These are phyloP conservation scores for Citrus medica DNA, from an alignment of 345 rosid genomes.

Conservation along the genomic window DNA sequence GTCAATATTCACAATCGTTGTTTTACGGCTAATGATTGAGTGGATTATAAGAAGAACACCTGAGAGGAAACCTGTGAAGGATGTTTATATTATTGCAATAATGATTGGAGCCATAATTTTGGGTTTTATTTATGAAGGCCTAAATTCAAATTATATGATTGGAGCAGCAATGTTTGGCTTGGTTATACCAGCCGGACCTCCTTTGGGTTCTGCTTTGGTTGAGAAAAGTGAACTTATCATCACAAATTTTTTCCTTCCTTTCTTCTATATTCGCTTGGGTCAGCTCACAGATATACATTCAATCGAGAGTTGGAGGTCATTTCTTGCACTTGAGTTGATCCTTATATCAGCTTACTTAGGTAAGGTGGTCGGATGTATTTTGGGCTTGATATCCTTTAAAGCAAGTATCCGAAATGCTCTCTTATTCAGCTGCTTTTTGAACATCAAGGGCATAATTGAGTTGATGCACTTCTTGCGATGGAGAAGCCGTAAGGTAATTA, in stretches of 20 bases:
- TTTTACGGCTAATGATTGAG: conserved; percentile 10
- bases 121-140: too few species aligned
- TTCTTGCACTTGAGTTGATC: background rate
- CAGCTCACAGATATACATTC: background rate
- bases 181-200: conserved; percentile 29
- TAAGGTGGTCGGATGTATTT: conserved; percentile 14
- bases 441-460: conserved; percentile 24
- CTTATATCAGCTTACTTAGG: background rate
- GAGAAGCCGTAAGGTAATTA: background rate
- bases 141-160: background rate
- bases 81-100: background rate
- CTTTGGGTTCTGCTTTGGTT: conserved; percentile 24
- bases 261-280: conserved; percentile 20
- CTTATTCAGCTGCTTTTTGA: conserved; percentile 25
- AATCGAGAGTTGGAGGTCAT: background rate
- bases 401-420: conserved; percentile 12
- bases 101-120: conserved; percentile 1
- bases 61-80: conserved; percentile 20
- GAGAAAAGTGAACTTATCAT: conserved; percentile 25
- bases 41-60: conserved; percentile 15
- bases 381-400: conserved; percentile 1
- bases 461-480: background rate
- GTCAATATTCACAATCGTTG: background rate
- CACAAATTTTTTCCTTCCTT: conserved; percentile 26
- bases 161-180: conserved; percentile 26